Evolutionary conservation across 768 basidiomycete species (phyloP), one percentile per base, ranked within the genome.

Genomic region (Mycena leptocephala): DNA sequence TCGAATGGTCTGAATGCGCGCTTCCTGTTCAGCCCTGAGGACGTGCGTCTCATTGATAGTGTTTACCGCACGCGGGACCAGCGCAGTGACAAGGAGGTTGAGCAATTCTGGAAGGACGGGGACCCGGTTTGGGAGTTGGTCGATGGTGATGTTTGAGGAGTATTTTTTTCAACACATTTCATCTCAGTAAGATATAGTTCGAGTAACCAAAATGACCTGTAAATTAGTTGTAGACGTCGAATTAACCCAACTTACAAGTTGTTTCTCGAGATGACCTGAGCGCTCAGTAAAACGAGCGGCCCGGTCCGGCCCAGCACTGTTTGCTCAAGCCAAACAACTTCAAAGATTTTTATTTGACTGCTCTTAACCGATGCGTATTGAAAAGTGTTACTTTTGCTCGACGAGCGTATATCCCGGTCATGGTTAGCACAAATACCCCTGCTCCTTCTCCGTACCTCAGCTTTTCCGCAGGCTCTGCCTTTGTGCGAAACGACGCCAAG

Each of bases 321-420:
- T 58, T 58, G 39, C 14, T 13, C 5, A n/a, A n/a, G n/a, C 13
- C 4, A 32, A 35, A 33, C 46, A 74, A 74, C n/a, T n/a, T 39
- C 67, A 63, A 41, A 4, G 22, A 53, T 56, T 72, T 70, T 63
- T n/a, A n/a, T n/a, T n/a, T n/a, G n/a, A n/a, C n/a, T n/a, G n/a
- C n/a, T n/a, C n/a, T n/a, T n/a, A n/a, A n/a, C n/a, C n/a, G n/a
- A 97, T 98, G 97, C 92, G 97, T 81, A 95, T 99, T 78, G 98
- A 98, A 88, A 97, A 97, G 89, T 99, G 98, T 84, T 99, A 98
- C 84, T 99, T 99, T 85, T 99, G 98, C 88, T 98, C 97, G 37
- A 96, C 95, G 72, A 97, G 90, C 84, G 95, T 98, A 80, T 99
- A 99, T 84, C 98, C 98, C 1, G 98, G 98, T 14, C 97, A 98